phyloP scores from a whole-genome alignment of 2,329 filamentous ascomycete genomes.

The Proliferodiscus dingleyae region DNA sequence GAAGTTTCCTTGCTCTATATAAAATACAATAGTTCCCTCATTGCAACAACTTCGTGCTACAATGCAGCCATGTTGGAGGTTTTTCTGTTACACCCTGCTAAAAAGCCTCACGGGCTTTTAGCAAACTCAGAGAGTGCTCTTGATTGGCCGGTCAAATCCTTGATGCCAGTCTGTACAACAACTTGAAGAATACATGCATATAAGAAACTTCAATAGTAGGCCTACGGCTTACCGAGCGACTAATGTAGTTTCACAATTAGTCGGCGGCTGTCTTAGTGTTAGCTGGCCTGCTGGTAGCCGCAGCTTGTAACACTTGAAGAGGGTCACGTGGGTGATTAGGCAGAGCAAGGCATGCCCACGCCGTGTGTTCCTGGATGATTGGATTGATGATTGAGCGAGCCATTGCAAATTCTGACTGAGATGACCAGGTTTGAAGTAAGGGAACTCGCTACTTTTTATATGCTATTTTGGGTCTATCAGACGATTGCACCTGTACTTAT shows the following conservation, averaged over 20 bases:
- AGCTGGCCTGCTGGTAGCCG: not conserved
- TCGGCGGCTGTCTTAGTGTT: not conserved
- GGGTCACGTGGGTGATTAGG: no score
- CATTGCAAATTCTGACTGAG: no score
- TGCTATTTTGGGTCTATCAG: no score
- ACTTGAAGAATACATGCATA: not conserved
- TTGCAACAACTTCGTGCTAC: not conserved
- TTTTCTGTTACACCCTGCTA: not conserved
- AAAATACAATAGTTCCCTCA: not conserved
- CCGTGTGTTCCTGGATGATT: no score
- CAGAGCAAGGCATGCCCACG: no score
- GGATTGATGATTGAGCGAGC: no score
- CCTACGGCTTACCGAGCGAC: not conserved
- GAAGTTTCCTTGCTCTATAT: not conserved
- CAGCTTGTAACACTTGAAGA: not conserved
- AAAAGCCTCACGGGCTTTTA: not conserved
- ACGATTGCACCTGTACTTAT: no score
- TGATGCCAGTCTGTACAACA: not conserved
- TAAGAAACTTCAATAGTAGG: not conserved
- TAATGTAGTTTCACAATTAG: not conserved
- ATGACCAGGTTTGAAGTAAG: no score
- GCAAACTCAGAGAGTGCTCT: not conserved
- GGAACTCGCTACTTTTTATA: no score
- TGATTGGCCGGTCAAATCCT: not conserved
- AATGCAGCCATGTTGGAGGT: not conserved